These are phyloP conservation scores for Gynochthodes officinalis DNA, from an alignment of 257 asterid species.

Conservation along the genomic window DNA sequence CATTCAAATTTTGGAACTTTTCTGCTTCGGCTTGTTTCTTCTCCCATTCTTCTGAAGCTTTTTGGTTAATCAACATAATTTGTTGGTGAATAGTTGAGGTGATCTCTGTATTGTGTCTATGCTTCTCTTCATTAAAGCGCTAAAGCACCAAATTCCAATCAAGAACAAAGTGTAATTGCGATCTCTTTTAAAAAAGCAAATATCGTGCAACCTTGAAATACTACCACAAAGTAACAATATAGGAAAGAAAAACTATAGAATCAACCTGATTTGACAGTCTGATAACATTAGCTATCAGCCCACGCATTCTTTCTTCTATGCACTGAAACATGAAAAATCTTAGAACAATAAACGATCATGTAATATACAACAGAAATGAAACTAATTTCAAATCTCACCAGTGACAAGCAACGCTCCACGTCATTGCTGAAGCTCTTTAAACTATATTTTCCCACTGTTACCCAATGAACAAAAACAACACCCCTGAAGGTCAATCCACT, in stretches of 20 bases:
- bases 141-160: conserved; percentile 17
- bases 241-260: not conserved
- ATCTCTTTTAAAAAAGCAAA: not conserved
- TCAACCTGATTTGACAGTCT: conserved; percentile 76
- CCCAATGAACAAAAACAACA: conserved; percentile 20
- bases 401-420: conserved; percentile 69
- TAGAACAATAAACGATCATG: conserved; percentile 14
- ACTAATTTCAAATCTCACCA: conserved; percentile 49
- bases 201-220: not conserved
- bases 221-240: not conserved
- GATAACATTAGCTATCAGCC: conserved; percentile 59
- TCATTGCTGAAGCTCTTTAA: conserved; percentile 69
- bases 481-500: conserved; percentile 2
- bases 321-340: conserved; percentile 43
- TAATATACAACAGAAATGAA: conserved; percentile 9
- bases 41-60: conserved; percentile 88
- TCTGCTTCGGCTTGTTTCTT: conserved; percentile 79
- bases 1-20: conserved; percentile 57
- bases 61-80: conserved; percentile 57
- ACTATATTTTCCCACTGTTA: conserved; percentile 77
- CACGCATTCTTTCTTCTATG: conserved; percentile 84
- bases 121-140: conserved; percentile 78
- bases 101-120: conserved; percentile 64
- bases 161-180: not conserved
- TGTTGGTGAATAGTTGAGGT: conserved; percentile 79